A percentile compares a stretch with the other conserved stretches of the same genome.
phyloP scores from a whole-genome alignment of 176 grass and related monocot genomes.

The Eragrostis curvula region DNA sequence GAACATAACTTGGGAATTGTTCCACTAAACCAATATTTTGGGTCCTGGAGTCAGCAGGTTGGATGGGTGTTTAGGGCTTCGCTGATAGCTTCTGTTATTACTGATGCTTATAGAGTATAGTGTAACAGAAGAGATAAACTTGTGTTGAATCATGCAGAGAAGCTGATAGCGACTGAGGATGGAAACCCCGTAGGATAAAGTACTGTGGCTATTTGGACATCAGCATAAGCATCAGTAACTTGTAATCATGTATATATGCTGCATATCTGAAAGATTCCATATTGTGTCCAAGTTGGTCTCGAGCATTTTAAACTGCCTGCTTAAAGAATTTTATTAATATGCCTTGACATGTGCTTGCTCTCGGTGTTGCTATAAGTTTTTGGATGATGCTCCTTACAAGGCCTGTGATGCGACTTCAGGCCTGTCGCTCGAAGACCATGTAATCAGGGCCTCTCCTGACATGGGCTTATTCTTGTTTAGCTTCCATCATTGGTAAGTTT shows the following conservation, averaged over 20 bases:
- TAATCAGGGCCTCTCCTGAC: background rate
- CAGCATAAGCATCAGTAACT: background rate
- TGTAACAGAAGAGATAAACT: background rate
- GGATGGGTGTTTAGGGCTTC: background rate
- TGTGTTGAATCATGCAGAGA: background rate
- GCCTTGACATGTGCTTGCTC: background rate
- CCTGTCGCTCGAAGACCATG: background rate
- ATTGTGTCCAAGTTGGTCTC: constrained; percentile 6
- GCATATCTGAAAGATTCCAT: constrained; percentile 4
- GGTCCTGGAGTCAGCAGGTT: background rate
- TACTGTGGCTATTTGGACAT: constrained; percentile 15
- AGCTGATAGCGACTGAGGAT: background rate
- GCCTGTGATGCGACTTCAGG: background rate
- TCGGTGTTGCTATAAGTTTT: background rate
- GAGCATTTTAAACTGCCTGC: background rate
- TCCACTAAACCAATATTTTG: constrained; percentile 34
- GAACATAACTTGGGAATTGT: constrained; percentile 4
- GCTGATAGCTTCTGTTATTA: background rate
- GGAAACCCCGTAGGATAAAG: background rate
- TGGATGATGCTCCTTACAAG: background rate
- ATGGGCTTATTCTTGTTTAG: background rate
- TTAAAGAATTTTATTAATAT: background rate
- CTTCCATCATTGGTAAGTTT: background rate
- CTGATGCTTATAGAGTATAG: background rate
- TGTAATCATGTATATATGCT: constrained; percentile 47